Conservation (phyloP, 176 grass and related monocot species). For the Musa itinerans region DNA sequence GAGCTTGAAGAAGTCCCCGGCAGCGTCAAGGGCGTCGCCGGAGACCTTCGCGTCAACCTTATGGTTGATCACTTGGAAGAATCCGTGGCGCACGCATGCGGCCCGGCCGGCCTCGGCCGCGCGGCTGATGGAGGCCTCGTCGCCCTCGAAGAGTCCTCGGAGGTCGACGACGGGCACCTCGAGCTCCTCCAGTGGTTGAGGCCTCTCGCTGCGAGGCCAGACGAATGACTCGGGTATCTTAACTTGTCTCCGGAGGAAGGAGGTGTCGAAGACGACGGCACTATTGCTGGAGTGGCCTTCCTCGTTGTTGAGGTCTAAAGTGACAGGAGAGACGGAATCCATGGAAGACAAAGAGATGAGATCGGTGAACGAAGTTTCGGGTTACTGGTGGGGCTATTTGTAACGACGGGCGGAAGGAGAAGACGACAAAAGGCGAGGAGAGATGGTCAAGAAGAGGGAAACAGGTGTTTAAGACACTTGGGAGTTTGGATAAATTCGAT, state of each 20-base stretch:
- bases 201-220: slow-evolving; percentile 43
- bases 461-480: background rate
- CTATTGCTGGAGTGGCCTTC: background rate
- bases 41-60: slow-evolving; percentile 38
- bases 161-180: slow-evolving; percentile 47
- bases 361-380: background rate
- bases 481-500: background rate
- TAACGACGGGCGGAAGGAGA: background rate
- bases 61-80: slow-evolving; percentile 83
- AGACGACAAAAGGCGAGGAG: no score
- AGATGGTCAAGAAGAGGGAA: background rate
- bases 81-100: slow-evolving; percentile 54
- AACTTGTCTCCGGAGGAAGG: slow-evolving; percentile 20
- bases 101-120: slow-evolving; percentile 15
- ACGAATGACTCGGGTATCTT: slow-evolving; percentile 69
- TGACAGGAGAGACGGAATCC: background rate
- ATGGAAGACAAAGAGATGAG: background rate
- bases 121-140: slow-evolving; percentile 21
- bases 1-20: slow-evolving; percentile 54
- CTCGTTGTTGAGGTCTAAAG: no score
- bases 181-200: slow-evolving; percentile 15
- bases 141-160: slow-evolving; percentile 24
- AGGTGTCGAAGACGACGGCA: slow-evolving; percentile 23
- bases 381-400: background rate
- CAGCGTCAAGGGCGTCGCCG: slow-evolving; percentile 31